A percentile compares a stretch with the other conserved stretches of the same genome.
Conservation (phyloP, 257 asterid species). For the Henckelia pumila region DNA sequence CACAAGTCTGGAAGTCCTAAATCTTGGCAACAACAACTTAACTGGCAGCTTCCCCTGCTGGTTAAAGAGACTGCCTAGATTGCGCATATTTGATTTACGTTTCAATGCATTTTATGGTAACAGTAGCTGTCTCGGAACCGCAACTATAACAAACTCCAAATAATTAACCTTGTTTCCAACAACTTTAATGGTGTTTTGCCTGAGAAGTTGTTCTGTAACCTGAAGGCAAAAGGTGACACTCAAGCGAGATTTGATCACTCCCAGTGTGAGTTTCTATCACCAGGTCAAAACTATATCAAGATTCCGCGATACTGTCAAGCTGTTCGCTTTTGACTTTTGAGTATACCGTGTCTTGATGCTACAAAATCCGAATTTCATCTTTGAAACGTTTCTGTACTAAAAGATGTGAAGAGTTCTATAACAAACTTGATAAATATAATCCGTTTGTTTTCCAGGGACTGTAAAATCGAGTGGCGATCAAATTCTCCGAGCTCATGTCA, state of each 20-base stretch:
- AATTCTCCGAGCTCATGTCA: conserved; percentile 1
- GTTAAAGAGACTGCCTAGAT: conserved; percentile 26
- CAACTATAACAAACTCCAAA: conserved; percentile 35
- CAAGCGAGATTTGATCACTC: conserved; percentile 23
- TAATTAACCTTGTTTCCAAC: conserved; percentile 41
- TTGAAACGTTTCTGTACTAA: conserved; percentile 14
- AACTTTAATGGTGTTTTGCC: conserved; percentile 34
- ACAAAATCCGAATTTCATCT: neutral
- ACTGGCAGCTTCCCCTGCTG: conserved; percentile 46
- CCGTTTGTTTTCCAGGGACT: conserved; percentile 20
- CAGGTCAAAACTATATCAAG: conserved; percentile 31
- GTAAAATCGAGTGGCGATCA: conserved; percentile 27
- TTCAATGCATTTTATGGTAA: conserved; percentile 40
- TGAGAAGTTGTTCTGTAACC: conserved; percentile 16
- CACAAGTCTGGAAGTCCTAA: conserved; percentile 33
- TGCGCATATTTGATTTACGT: conserved; percentile 31
- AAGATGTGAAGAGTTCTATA: conserved; percentile 26
- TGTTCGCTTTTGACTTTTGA: conserved; percentile 46
- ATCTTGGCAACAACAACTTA: conserved; percentile 40
- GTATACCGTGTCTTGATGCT: conserved; percentile 25
- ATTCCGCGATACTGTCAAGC: conserved; percentile 44
- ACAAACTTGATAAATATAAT: conserved; percentile 5
- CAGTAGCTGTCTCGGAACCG: conserved; percentile 23
- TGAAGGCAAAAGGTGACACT: conserved; percentile 26
- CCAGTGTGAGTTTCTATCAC: neutral